Evolutionary conservation across 768 basidiomycete species (phyloP).

Genomic region (Tricholoma sp.): DNA sequence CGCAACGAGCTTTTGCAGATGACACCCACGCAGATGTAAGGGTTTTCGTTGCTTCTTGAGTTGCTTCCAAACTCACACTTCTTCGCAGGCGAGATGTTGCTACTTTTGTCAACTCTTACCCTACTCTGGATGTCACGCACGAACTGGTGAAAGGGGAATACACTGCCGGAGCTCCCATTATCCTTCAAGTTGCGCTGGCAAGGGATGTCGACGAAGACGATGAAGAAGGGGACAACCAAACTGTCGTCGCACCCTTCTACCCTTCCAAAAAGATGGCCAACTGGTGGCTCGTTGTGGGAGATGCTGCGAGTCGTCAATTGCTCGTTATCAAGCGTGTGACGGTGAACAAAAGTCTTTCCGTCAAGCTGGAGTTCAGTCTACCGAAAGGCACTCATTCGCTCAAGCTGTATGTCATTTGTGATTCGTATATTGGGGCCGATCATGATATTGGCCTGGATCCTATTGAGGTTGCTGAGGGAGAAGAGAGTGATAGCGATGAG

Average conservation of each 20-base stretch:
- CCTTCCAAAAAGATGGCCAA: constrained; percentile 87
- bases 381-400: constrained; percentile 79
- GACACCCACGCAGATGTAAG: constrained; percentile 82
- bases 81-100: constrained; percentile 83
- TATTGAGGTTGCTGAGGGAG: constrained; percentile 86
- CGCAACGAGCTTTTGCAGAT: constrained; percentile 79
- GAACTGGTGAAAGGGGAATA: constrained; percentile 86
- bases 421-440: constrained; percentile 88
- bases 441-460: constrained; percentile 83
- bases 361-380: constrained; percentile 86
- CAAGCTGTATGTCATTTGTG: constrained; percentile 89
- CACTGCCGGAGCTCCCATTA: constrained; percentile 80
- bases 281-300: constrained; percentile 98
- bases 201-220: constrained; percentile 81
- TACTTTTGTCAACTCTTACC: constrained; percentile 93
- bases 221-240: constrained; percentile 59
- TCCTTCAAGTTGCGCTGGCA: constrained; percentile 71
- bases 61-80: constrained; percentile 12
- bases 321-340: constrained; percentile 88
- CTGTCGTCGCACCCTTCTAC: constrained; percentile 91
- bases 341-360: constrained; percentile 75
- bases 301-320: constrained; percentile 71
- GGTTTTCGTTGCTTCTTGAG: constrained; percentile 10
- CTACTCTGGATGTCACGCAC: constrained; percentile 87
- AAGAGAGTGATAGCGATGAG: constrained; percentile 80